These are phyloP conservation scores for Suhomyces bribrorum DNA, from an alignment of 1,139 yeast species.

Conservation along the genomic window DNA sequence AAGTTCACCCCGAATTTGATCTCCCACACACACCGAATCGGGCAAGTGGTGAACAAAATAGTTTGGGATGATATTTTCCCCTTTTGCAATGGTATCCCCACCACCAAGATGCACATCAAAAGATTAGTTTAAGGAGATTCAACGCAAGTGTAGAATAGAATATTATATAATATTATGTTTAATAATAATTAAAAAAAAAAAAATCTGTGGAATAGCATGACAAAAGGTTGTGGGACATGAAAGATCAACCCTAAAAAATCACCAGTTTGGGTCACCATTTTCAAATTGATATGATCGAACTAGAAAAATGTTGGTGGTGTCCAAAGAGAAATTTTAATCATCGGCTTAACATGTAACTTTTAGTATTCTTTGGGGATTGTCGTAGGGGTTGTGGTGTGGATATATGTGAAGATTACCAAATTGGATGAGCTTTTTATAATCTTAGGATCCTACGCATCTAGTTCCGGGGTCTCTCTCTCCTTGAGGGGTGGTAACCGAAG, in stretches of 20 bases:
- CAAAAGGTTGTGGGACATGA: neutral
- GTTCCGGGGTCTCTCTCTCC: neutral
- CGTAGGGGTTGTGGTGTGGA: too few species aligned
- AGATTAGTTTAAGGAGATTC: slow-evolving; percentile 1
- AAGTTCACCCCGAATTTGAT: neutral
- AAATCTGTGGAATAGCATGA: neutral
- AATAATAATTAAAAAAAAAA: too few species aligned
- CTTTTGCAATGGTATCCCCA: neutral
- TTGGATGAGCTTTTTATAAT: neutral
- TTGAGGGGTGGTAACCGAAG: neutral
- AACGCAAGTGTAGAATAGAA: neutral
- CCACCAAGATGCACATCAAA: neutral
- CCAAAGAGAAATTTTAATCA: too few species aligned
- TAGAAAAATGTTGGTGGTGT: neutral
- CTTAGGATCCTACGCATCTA: neutral
- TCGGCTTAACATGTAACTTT: too few species aligned
- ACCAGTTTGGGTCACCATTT: too few species aligned
- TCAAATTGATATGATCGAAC: too few species aligned
- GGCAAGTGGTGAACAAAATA: neutral
- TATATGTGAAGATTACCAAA: neutral
- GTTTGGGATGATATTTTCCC: neutral
- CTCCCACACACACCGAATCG: neutral
- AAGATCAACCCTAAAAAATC: neutral
- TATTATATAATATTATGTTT: neutral
- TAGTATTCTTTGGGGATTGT: too few species aligned